phyloP scores from a whole-genome alignment of 2,329 filamentous ascomycete species.

The Alternaria triticina region DNA sequence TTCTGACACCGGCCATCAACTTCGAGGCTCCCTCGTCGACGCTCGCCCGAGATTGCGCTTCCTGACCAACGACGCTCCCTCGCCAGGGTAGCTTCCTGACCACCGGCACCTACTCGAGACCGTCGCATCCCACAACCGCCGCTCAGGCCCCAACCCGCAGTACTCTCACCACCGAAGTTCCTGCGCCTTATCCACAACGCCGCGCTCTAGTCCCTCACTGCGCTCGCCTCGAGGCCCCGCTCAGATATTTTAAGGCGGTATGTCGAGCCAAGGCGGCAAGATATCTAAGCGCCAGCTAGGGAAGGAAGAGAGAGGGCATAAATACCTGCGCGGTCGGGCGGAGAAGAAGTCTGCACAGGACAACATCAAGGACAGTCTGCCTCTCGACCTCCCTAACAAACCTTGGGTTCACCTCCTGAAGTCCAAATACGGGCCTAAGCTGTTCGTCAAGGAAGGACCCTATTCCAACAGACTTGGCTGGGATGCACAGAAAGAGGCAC shows the following conservation, averaged over 20 bases:
- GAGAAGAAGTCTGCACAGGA: background rate
- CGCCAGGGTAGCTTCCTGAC: background rate
- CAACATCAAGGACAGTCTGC: background rate
- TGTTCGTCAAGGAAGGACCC: background rate
- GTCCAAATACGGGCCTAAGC: background rate
- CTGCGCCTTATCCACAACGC: background rate
- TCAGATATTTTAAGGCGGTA: background rate
- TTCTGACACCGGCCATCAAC: background rate
- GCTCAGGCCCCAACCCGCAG: background rate
- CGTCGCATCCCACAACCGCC: background rate
- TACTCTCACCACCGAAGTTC: background rate
- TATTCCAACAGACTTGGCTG: background rate
- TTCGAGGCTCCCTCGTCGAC: background rate
- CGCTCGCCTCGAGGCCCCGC: background rate
- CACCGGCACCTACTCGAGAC: background rate
- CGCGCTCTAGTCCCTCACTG: background rate
- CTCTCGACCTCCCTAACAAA: background rate
- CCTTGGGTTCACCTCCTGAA: background rate
- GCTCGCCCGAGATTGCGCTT: background rate
- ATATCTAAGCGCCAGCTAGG: background rate
- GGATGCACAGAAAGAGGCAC: conserved; percentile 87
- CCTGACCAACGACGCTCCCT: background rate
- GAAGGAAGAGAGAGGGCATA: background rate
- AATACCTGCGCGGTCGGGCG: background rate
- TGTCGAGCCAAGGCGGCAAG: background rate